Conservation (phyloP, 139 green algal species). For the Chlamydomonas sp. region DNA sequence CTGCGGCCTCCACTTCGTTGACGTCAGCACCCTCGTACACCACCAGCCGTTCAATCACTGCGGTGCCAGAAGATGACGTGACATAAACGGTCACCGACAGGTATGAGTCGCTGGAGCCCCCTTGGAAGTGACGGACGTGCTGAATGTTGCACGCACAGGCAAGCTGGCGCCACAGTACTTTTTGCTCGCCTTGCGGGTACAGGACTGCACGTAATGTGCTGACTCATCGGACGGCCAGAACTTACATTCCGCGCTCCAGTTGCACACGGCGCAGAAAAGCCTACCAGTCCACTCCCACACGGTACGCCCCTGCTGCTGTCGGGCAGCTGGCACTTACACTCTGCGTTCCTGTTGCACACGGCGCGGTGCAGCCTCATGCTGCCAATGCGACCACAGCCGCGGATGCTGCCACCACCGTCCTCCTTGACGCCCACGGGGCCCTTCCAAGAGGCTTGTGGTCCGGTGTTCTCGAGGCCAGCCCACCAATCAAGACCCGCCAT, state of each 20-base stretch:
- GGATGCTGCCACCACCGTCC: slow-evolving; percentile 87
- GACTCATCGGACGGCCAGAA: no score
- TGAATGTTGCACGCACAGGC: no score
- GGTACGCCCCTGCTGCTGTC: no score
- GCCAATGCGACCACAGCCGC: slow-evolving; percentile 82
- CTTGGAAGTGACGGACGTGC: no score
- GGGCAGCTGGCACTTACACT: slow-evolving; percentile 53
- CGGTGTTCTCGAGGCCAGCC: not conserved
- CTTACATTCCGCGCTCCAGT: no score
- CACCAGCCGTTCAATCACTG: slow-evolving; percentile 70
- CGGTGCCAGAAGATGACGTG: not conserved
- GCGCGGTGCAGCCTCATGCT: slow-evolving; percentile 87
- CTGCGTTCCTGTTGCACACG: slow-evolving; percentile 72
- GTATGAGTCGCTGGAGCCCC: not conserved
- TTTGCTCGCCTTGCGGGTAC: no score
- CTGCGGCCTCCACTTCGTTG: slow-evolving; percentile 94
- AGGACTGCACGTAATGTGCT: no score
- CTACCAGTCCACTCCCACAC: no score
- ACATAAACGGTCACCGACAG: not conserved
- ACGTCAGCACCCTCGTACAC: slow-evolving; percentile 74
- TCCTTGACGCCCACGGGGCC: slow-evolving; percentile 87
- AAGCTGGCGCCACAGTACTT: no score
- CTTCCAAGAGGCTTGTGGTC: not conserved
- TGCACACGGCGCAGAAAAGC: no score
- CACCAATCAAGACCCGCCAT: slow-evolving; percentile 9